These are phyloP conservation scores for Pichia sp. DNA, from an alignment of 1,139 yeast genomes.

Conservation along the genomic window DNA sequence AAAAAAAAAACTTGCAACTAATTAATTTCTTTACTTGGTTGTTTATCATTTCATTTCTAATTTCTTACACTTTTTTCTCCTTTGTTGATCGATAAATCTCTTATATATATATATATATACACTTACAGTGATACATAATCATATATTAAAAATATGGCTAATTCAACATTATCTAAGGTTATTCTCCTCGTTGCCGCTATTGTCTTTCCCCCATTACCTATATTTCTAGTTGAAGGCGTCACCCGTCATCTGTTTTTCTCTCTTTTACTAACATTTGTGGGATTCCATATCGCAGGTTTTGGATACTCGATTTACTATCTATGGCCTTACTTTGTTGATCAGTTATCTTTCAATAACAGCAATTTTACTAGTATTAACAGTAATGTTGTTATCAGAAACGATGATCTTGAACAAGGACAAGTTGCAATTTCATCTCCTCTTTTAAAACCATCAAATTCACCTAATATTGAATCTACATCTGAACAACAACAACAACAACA, in stretches of 20 bases:
- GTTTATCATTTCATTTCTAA: too few species aligned
- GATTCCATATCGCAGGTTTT: slow-evolving; percentile 19
- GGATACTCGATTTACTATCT: slow-evolving; percentile 16
- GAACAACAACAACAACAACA: background rate
- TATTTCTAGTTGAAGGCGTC: slow-evolving; percentile 15
- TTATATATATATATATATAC: too few species aligned
- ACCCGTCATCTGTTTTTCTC: slow-evolving; percentile 11
- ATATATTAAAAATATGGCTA: background rate
- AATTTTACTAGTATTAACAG: too few species aligned
- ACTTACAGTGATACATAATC: too few species aligned
- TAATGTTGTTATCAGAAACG: too few species aligned
- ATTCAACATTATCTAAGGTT: background rate
- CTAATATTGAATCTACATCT: too few species aligned
- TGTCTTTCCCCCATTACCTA: slow-evolving; percentile 20
- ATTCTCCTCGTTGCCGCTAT: slow-evolving; percentile 15
- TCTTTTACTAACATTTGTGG: slow-evolving; percentile 15
- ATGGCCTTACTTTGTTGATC: slow-evolving; percentile 5
- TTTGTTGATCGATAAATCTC: too few species aligned
- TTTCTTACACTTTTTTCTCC: too few species aligned
- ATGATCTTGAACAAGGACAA: background rate
- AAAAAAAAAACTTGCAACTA: too few species aligned
- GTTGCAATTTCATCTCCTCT: background rate
- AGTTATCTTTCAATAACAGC: background rate
- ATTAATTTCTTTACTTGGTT: too few species aligned
- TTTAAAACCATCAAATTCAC: too few species aligned